Base-by-base conservation (phyloP, 1,284 basidiomycete genomes). In the Moniliophthora roreri region DNA sequence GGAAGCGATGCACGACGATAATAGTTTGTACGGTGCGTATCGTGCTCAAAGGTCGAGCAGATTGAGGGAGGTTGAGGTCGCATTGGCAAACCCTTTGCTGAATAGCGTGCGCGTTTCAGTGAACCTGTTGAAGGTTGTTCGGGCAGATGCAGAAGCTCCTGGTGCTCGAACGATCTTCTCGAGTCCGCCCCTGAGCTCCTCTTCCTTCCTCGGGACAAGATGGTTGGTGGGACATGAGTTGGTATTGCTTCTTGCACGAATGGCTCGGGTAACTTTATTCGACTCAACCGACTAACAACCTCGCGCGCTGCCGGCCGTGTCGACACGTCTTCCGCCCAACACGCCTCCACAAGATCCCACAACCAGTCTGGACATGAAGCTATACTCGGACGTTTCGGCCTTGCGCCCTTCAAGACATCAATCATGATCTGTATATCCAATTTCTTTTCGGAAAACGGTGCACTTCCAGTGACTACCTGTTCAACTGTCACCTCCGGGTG, bases 1-100 rank as follows among this genome's bases (percentile, higher is more conserved):
- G 87, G 85, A 24, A 89, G 73, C 7, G 87, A 87, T 4, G 83
- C 72, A 48, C 87, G 81, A 49, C 86, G 81, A 52, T 69, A 66
- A 48, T 85, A 84, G 62, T 69, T 69, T 53, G 76, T 78, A 60
- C 79, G 81, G 34, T 73, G 23, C 16, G 37, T 28, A 40, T 51
- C 73, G 64, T 85, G 85, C 64, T 83, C 81, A 60, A 89, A 84
- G 21, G 83, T 75, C 32, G 81, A 78, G 58, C 84, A 86, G 60
- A 89, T 84, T 59, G 85, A 87, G 3, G 87, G 87, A 8, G 89
- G 76, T 68, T 86, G 84, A n/a, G n/a, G n/a, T n/a, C n/a, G n/a
- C n/a, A n/a, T n/a, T n/a, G n/a, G n/a, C n/a, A n/a, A n/a, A n/a
- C n/a, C n/a, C n/a, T n/a, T n/a, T n/a, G n/a, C n/a, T n/a, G n/a